phyloP scores from a whole-genome alignment of 2,329 filamentous ascomycete species.

The Cladosporium oxysporum region DNA sequence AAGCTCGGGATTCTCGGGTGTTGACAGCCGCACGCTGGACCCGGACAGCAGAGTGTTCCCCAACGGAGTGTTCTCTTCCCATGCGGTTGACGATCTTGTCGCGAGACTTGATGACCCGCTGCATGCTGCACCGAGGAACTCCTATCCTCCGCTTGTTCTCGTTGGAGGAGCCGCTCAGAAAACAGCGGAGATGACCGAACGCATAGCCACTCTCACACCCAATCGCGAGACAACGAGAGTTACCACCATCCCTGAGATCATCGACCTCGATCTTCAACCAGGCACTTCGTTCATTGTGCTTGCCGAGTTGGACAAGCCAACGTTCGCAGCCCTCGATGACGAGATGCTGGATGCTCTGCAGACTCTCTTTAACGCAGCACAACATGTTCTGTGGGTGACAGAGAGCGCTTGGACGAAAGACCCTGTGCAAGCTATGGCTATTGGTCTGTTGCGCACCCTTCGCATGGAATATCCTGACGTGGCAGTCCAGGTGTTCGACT shows the following conservation, averaged over 20 bases:
- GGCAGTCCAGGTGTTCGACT: not conserved
- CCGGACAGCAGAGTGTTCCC: not conserved
- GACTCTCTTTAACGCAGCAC: conserved; percentile 17
- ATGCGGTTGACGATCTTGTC: conserved; percentile 19
- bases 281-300: conserved; percentile 25
- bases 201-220: not conserved
- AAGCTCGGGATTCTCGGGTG: conserved; percentile 39
- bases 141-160: not conserved
- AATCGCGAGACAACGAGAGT: not conserved
- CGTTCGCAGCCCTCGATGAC: conserved; percentile 23
- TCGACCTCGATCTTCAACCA: not conserved
- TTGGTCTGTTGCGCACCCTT: not conserved
- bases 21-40: conserved; percentile 30
- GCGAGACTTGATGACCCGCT: not conserved
- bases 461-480: not conserved
- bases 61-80: conserved; percentile 9
- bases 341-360: conserved; percentile 22
- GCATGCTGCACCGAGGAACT: not conserved
- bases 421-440: not conserved
- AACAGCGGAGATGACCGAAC: not conserved
- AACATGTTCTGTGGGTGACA: conserved; percentile 23
- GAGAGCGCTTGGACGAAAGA: not conserved
- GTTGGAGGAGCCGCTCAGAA: not conserved
- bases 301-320: conserved; percentile 25
- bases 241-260: not conserved